These are phyloP conservation scores for Eremochloa ophiuroides DNA, from an alignment of 176 grass and related monocot genomes.

Conservation along the genomic window DNA sequence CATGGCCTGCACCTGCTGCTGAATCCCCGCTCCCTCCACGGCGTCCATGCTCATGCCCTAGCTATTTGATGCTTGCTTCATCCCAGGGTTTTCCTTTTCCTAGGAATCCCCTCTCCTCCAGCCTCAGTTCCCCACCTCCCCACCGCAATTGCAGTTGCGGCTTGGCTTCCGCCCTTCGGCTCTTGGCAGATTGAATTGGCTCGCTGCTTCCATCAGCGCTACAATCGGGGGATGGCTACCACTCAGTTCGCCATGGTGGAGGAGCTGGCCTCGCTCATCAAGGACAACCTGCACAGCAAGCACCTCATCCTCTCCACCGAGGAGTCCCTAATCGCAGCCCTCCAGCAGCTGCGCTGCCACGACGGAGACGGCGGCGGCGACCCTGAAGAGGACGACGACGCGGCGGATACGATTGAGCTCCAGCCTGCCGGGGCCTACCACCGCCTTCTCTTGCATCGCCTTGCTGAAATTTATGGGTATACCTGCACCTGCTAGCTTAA, in stretches of 20 bases:
- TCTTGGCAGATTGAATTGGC: background rate
- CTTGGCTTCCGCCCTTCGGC: background rate
- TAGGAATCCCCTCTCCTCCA: background rate
- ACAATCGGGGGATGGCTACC: conserved; percentile 20
- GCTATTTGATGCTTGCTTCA: background rate
- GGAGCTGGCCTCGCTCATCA: conserved; percentile 91
- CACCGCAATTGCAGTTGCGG: background rate
- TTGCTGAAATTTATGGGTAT: conserved; percentile 93
- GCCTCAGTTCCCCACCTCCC: background rate
- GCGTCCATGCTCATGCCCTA: background rate
- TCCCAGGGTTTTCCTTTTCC: background rate
- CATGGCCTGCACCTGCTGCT: background rate
- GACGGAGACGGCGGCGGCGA: background rate
- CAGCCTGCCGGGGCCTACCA: conserved; percentile 77
- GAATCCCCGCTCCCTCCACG: background rate
- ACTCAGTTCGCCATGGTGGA: conserved; percentile 92
- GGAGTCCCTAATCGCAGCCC: conserved; percentile 51
- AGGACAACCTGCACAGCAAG: conserved; percentile 92
- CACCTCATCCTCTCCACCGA: conserved; percentile 93
- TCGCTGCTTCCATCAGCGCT: background rate
- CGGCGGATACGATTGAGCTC: conserved; percentile 56
- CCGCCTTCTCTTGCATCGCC: conserved; percentile 80
- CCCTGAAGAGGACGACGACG: background rate
- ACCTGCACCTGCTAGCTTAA: background rate
- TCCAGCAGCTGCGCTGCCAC: conserved; percentile 35